Evolutionary conservation across 163 green algal species (phyloP).

Genomic region (Chlamydomonas reinhardtii): DNA sequence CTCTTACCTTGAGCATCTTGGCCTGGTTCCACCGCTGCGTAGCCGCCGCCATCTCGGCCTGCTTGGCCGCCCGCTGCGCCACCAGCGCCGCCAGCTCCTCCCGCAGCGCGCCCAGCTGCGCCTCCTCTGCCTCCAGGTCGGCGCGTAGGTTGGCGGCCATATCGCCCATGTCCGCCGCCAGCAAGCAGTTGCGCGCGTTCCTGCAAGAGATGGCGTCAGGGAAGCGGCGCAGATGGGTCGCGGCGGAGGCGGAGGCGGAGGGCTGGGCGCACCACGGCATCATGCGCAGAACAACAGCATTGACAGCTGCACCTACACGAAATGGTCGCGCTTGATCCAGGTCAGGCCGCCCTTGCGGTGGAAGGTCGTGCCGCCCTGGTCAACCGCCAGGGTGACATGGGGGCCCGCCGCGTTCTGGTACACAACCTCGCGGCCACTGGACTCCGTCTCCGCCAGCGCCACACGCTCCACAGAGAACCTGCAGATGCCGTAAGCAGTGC

Average conservation of each 20-base stretch:
- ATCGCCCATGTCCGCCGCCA: background rate
- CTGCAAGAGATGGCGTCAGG: no score
- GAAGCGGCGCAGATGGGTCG: no score
- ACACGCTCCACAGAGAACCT: conserved; percentile 39
- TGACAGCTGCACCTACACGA: background rate
- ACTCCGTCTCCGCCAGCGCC: conserved; percentile 35
- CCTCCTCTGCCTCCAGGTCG: conserved; percentile 21
- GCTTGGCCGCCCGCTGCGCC: background rate
- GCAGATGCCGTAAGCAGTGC: background rate
- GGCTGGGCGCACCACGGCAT: background rate
- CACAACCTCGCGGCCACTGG: background rate
- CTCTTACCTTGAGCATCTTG: background rate
- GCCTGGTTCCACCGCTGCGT: background rate
- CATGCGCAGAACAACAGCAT: background rate
- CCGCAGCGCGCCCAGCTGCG: background rate
- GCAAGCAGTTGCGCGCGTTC: background rate
- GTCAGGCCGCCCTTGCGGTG: background rate
- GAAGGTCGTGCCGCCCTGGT: conserved; percentile 26
- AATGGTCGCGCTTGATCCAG: background rate
- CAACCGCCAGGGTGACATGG: conserved; percentile 5
- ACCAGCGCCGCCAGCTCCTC: background rate
- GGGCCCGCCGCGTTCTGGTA: conserved; percentile 32
- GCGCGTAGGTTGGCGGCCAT: background rate
- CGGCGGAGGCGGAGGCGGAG: background rate
- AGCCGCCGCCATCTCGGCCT: background rate